Evolutionary conservation across 371 early-diverging fungal species (phyloP).

Genomic region (Mucor circinelloides): DNA sequence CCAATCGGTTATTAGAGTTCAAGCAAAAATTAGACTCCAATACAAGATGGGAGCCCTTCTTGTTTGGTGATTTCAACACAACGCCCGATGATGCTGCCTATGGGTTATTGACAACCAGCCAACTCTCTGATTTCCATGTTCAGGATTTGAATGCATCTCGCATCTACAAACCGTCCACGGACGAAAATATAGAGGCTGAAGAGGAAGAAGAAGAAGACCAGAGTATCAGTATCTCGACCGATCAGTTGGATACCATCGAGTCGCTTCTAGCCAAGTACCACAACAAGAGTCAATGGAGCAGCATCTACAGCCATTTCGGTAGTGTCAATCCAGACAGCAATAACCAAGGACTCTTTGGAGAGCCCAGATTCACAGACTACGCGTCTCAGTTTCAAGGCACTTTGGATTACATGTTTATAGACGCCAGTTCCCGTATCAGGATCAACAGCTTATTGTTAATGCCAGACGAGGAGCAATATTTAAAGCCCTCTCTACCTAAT

Average conservation of each 20-base stretch:
- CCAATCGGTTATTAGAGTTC: slow-evolving; percentile 23
- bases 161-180: background rate
- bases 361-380: slow-evolving; percentile 59
- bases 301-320: slow-evolving; percentile 36
- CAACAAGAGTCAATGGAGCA: slow-evolving; percentile 30
- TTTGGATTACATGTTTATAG: slow-evolving; percentile 56
- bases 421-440: slow-evolving; percentile 27
- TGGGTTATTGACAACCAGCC: slow-evolving; percentile 19
- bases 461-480: slow-evolving; percentile 35
- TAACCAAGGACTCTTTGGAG: slow-evolving; percentile 30
- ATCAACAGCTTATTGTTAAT: slow-evolving; percentile 19
- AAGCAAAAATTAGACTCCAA: slow-evolving; percentile 7
- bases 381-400: slow-evolving; percentile 54
- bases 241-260: slow-evolving; percentile 11
- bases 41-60: slow-evolving; percentile 28
- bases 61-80: slow-evolving; percentile 58
- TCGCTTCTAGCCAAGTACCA: slow-evolving; percentile 29
- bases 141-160: slow-evolving; percentile 33
- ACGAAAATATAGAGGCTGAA: slow-evolving; percentile 5
- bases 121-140: slow-evolving; percentile 19
- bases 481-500: slow-evolving; percentile 58
- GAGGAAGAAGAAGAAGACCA: slow-evolving; percentile 13
- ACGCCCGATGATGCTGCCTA: slow-evolving; percentile 56
- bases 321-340: slow-evolving; percentile 11
- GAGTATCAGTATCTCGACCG: background rate